phyloP scores from a whole-genome alignment of 2,329 filamentous ascomycete species.

The Tolypocladium album region DNA sequence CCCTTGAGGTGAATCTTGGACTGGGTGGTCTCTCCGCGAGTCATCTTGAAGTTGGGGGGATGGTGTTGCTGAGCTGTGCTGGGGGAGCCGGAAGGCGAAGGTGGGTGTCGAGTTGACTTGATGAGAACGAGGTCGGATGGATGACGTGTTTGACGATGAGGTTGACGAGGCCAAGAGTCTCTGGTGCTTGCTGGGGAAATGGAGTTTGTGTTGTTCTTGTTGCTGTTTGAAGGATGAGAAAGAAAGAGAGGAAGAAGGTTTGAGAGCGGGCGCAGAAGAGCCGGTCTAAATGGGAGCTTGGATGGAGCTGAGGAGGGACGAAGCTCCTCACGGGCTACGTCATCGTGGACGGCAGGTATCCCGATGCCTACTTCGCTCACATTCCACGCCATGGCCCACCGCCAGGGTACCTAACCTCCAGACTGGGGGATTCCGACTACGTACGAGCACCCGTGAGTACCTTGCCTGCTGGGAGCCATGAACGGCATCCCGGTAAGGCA shows the following conservation, averaged over 20 bases:
- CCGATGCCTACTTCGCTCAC: not conserved
- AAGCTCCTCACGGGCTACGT: slow-evolving; percentile 6
- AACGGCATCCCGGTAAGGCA: not conserved
- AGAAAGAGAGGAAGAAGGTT: not conserved
- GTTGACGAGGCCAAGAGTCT: not conserved
- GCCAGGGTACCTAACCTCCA: not conserved
- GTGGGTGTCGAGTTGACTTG: slow-evolving; percentile 2
- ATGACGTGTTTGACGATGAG: not conserved
- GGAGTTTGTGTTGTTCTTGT: not conserved
- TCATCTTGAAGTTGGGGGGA: slow-evolving; percentile 39
- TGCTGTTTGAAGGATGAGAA: not conserved
- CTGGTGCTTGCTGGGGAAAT: not conserved
- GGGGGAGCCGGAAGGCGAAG: slow-evolving; percentile 1
- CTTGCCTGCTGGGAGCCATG: too few relatives aligned
- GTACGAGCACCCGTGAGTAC: too few relatives aligned
- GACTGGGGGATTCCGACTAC: too few relatives aligned
- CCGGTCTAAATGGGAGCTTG: not conserved
- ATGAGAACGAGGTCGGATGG: not conserved
- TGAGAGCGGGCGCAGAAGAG: not conserved
- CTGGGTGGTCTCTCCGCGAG: slow-evolving; percentile 58
- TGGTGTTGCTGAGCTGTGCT: not conserved
- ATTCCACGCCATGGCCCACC: not conserved
- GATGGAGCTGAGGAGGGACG: not conserved
- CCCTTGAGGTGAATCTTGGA: slow-evolving; percentile 84
- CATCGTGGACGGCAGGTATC: slow-evolving; percentile 5